Evolutionary conservation across 495 filamentous ascomycete species (phyloP), one percentile per base, ranked within the genome.

Genomic region (Aspergillus coremiiformis): DNA sequence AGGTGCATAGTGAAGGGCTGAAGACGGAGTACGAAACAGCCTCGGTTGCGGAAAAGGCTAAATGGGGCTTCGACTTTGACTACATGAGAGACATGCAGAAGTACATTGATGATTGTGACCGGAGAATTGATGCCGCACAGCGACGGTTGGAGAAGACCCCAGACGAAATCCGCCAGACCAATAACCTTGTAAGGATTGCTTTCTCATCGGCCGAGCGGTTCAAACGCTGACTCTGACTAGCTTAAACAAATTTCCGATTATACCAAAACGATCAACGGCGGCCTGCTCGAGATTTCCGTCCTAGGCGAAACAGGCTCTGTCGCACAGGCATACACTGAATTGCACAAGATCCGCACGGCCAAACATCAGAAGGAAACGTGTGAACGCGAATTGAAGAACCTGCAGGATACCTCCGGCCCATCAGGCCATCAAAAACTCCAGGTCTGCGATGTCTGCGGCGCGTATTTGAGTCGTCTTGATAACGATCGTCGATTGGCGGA

Each of bases 101-200:
- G 64, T 92, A 95, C 64, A 93, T 99, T 63, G 89, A 93, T 63
- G 90, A 96, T 58, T 97, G 93, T 76, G 94, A 99, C 69, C 82
- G 90, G 32, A 78, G 90, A 39, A 99, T 99, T 64, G 89, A 96
- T 48, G 78, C 81, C 1, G 89, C 91, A 22, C 92, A 97, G 73
- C 79, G 90, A 17, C 77, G 92, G 35, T 73, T 99, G 45, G 93
- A 99, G 69, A 97, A 97, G 78, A 97, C 94, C 0, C 90, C 90
- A 39, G 94, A 99, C 67, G 93, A 99, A 76, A 95, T 99, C 51
- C 76, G 86, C 29, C 89, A 96, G 77, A 97, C 93, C n/a, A 96
- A 96, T 66, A 78, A 84, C 17, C 71, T 97, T 53, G 78, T 84
- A 70, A 39, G 71, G 32, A 14, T 60, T 17, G 8, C 14, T 49